Conservation (phyloP, 768 basidiomycete species). For the Boletus huronensis region DNA sequence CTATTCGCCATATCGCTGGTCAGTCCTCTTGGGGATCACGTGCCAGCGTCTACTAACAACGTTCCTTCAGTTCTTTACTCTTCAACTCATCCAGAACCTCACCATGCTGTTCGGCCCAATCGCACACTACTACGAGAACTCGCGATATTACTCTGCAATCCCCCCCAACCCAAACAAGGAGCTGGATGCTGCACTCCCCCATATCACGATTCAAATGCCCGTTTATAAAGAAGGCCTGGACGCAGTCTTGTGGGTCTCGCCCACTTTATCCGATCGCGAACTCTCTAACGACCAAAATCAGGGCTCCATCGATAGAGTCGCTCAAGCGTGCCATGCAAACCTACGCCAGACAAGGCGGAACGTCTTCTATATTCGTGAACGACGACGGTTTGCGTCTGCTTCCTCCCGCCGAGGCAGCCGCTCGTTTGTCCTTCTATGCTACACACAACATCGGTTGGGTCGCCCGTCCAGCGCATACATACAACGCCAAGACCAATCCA, state of each 20-base stretch:
- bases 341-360: constrained; percentile 64
- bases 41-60: background rate
- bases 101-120: constrained; percentile 48
- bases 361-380: constrained; percentile 54
- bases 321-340: constrained; percentile 61
- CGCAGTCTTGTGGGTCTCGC: constrained; percentile 42
- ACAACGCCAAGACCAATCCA: constrained; percentile 42
- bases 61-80: constrained; percentile 37
- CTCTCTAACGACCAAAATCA: constrained; percentile 4
- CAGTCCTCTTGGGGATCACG: constrained; percentile 15
- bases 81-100: constrained; percentile 40
- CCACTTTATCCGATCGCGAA: background rate
- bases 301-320: constrained; percentile 49
- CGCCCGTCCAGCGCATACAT: constrained; percentile 50
- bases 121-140: constrained; percentile 48
- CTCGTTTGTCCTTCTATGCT: constrained; percentile 51
- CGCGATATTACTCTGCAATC: constrained; percentile 50
- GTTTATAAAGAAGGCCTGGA: constrained; percentile 57
- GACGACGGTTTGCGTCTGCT: constrained; percentile 60
- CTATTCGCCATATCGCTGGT: constrained; percentile 47
- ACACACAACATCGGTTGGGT: constrained; percentile 59
- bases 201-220: constrained; percentile 54
- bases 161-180: constrained; percentile 41
- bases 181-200: constrained; percentile 44
- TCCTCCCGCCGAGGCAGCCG: constrained; percentile 42